Base-by-base conservation (phyloP, 2,329 filamentous ascomycete species). In the Penicillium sp. region DNA sequence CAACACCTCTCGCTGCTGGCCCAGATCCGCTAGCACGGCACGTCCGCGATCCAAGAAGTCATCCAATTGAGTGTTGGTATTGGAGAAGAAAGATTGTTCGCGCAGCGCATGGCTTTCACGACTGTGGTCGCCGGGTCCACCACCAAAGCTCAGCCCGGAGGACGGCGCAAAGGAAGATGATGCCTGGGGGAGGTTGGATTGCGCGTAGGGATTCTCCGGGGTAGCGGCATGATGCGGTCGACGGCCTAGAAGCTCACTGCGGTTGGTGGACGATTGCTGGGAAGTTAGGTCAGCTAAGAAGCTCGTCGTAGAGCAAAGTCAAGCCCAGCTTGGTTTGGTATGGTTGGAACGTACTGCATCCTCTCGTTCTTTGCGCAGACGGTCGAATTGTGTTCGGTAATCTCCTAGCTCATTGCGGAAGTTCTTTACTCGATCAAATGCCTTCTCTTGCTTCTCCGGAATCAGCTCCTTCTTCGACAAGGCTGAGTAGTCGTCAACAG, bases 31-130 rank as follows among this genome's bases (percentile, higher is more conserved):
- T 27, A 98, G 81, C 37, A 99, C 95, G 1, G 92, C 91, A 70
- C 96, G 87, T 0, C 95, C 95, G 2, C 93, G 83, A 48, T 96
- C 93, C 55, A 99, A 85, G 71, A 96, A 99, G 65, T 98, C 93
- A 72, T 99, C 95, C 1, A 99, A 82, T 53, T 95, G 92, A 19
- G 83, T 84, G 71, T 96, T 90, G 4, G 93, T 95, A 66, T 84
- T 88, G 21, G 85, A 76, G 67, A 97, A 91, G 80, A 99, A 98
- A 59, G 83, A 88, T 68, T 96, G 92, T 77, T 99, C 95, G 50
- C 92, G 84, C 63, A 98, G 80, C 3, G 93, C 92, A 72, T 97
- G 92, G 3, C 84, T 78, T 77, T 97, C 93, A 50, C 93, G 84
- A 55, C 80, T 82, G 61, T 87, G 85, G 63, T 92, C 88, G 21